These are phyloP conservation scores for Phytophthora palmivora DNA, from an alignment of 352 stramenopile genomes.

Conservation along the genomic window DNA sequence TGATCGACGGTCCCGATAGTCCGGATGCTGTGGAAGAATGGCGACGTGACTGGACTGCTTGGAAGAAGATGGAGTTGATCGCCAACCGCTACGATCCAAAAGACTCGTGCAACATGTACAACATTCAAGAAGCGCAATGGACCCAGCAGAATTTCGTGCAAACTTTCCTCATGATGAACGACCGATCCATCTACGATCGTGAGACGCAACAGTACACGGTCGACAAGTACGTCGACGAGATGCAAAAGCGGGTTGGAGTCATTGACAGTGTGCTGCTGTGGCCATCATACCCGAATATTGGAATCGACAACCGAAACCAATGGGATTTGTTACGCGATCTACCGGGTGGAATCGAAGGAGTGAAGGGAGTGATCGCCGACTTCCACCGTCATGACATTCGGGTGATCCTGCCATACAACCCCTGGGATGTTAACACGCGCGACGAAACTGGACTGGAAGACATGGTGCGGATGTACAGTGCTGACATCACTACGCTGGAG, in stretches of 20 bases:
- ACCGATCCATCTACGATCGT: conserved; percentile 80
- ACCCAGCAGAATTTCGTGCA: conserved; percentile 85
- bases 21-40: conserved; percentile 51
- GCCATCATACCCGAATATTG: conserved; percentile 84
- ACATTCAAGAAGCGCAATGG: conserved; percentile 64
- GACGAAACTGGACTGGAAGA: conserved; percentile 60
- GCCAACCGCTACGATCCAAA: conserved; percentile 67
- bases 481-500: conserved; percentile 67
- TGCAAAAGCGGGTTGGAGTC: conserved; percentile 59
- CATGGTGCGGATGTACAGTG: conserved; percentile 72
- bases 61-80: conserved; percentile 77
- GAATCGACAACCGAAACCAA: conserved; percentile 87
- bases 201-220: conserved; percentile 66
- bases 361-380: conserved; percentile 56
- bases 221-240: conserved; percentile 67
- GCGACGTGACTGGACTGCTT: conserved; percentile 62
- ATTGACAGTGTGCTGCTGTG: conserved; percentile 88
- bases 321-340: conserved; percentile 74
- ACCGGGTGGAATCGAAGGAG: conserved; percentile 52
- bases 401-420: conserved; percentile 87
- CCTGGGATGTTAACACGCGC: conserved; percentile 81
- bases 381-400: conserved; percentile 69
- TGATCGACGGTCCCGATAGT: conserved; percentile 67
- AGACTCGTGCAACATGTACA: conserved; percentile 78
- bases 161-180: conserved; percentile 77